Conservation (phyloP, 805 yeast genomes). For the Debaryomyces castellii region DNA sequence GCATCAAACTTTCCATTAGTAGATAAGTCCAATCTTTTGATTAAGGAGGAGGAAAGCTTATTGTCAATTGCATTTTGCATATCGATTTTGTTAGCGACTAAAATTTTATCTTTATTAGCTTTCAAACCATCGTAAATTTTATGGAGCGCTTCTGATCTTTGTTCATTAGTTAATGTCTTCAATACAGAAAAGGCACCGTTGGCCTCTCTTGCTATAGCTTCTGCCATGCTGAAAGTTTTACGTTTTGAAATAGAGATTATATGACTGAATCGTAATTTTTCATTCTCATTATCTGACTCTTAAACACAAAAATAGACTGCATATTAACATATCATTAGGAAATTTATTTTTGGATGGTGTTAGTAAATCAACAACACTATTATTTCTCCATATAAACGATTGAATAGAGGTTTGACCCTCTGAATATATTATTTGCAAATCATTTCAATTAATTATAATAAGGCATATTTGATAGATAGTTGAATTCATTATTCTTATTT, state of each 20-base stretch:
- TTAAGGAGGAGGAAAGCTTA: constrained; percentile 64
- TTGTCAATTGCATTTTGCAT: constrained; percentile 65
- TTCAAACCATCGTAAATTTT: constrained; percentile 70
- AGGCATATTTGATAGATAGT: neutral
- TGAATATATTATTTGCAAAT: neutral
- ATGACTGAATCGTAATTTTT: neutral
- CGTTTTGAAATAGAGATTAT: neutral
- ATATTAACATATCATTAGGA: neutral
- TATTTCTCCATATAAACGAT: no score
- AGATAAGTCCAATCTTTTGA: constrained; percentile 82
- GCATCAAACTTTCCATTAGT: constrained; percentile 83
- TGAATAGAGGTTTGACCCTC: neutral
- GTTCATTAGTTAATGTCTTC: constrained; percentile 71
- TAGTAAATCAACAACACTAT: neutral
- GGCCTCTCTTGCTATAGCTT: constrained; percentile 76
- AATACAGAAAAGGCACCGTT: constrained; percentile 79
- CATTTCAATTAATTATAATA: neutral
- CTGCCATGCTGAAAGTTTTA: constrained; percentile 47
- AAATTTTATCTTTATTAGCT: constrained; percentile 56
- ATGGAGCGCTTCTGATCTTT: constrained; percentile 70
- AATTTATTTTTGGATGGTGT: neutral
- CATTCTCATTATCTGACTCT: neutral
- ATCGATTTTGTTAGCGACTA: constrained; percentile 74
- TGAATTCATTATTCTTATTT: neutral
- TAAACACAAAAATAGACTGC: no score